A percentile compares a stretch with the other conserved stretches of the same genome.
These are phyloP conservation scores for Saccharomycopsis synnaedendra DNA, from an alignment of 805 yeast species.

Conservation along the genomic window DNA sequence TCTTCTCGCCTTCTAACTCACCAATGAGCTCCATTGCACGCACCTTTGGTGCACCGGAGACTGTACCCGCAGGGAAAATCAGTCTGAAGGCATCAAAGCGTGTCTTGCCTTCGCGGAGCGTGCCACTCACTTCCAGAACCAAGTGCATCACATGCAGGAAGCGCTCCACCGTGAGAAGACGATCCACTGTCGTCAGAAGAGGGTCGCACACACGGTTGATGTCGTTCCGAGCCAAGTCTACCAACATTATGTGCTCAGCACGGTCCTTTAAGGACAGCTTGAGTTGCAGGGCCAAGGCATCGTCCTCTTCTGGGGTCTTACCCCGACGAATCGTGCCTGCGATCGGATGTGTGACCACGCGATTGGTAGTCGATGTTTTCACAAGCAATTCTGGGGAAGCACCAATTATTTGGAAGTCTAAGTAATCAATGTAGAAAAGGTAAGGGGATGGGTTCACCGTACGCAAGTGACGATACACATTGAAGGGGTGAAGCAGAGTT, in stretches of 20 bases:
- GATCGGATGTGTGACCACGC: constrained; percentile 89
- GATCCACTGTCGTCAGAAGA: constrained; percentile 70
- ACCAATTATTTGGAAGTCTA: constrained; percentile 91
- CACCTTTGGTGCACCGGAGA: constrained; percentile 96
- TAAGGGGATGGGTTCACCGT: constrained; percentile 98
- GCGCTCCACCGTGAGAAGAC: constrained; percentile 80
- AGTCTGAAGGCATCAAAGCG: constrained; percentile 96
- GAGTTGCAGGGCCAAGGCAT: constrained; percentile 61
- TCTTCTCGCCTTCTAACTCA: constrained; percentile 79
- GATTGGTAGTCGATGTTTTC: constrained; percentile 59
- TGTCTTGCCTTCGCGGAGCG: constrained; percentile 68
- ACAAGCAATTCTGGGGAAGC: constrained; percentile 95
- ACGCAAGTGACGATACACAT: constrained; percentile 86
- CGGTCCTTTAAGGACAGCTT: constrained; percentile 78
- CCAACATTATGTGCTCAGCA: constrained; percentile 98
- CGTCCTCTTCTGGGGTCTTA: constrained; percentile 84
- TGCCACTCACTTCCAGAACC: constrained; percentile 91
- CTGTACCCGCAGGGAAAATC: constrained; percentile 98
- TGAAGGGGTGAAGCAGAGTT: constrained; percentile 91
- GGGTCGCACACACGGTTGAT: constrained; percentile 93
- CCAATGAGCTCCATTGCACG: constrained; percentile 92
- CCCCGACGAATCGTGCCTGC: constrained; percentile 97
- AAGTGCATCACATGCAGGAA: constrained; percentile 96
- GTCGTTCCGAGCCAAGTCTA: constrained; percentile 94
- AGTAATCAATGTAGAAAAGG: constrained; percentile 82